Evolutionary conservation across 768 basidiomycete genomes (phyloP).

Genomic region (Sporobolomyces pararoseus): DNA sequence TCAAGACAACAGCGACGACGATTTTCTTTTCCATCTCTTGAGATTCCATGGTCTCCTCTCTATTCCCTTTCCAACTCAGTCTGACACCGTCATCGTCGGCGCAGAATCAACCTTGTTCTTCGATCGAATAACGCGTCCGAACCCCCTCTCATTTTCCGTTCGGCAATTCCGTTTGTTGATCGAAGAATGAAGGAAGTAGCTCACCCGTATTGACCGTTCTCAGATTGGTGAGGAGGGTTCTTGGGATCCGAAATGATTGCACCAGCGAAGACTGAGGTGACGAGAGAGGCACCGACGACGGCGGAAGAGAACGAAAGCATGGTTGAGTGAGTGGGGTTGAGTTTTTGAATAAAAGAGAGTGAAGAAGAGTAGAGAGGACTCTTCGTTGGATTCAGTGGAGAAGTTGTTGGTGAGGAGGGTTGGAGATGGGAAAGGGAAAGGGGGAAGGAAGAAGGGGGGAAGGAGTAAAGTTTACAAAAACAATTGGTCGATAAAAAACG

Average conservation of each 20-base stretch:
- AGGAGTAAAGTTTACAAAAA: neutral
- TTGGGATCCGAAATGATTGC: conserved; percentile 29
- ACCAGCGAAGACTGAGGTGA: conserved; percentile 2
- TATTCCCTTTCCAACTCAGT: too few relatives aligned
- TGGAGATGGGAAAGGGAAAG: neutral
- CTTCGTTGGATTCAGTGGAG: neutral
- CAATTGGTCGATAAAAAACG: neutral
- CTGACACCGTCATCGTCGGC: too few relatives aligned
- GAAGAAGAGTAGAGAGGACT: neutral
- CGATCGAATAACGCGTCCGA: too few relatives aligned
- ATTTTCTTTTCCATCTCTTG: too few relatives aligned
- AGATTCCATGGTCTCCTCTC: too few relatives aligned
- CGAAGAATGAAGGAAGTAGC: neutral
- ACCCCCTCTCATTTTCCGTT: too few relatives aligned
- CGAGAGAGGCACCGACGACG: neutral
- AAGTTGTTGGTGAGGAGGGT: neutral
- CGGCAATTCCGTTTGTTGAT: too few relatives aligned
- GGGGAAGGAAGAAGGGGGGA: neutral
- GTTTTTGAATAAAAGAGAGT: neutral
- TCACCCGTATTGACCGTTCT: conserved; percentile 40
- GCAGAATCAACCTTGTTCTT: too few relatives aligned
- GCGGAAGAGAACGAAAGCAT: conserved; percentile 13
- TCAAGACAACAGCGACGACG: too few relatives aligned
- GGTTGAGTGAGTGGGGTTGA: neutral
- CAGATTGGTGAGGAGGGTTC: conserved; percentile 37